Conservation (phyloP, 768 basidiomycete species). For the Mycena metata region DNA sequence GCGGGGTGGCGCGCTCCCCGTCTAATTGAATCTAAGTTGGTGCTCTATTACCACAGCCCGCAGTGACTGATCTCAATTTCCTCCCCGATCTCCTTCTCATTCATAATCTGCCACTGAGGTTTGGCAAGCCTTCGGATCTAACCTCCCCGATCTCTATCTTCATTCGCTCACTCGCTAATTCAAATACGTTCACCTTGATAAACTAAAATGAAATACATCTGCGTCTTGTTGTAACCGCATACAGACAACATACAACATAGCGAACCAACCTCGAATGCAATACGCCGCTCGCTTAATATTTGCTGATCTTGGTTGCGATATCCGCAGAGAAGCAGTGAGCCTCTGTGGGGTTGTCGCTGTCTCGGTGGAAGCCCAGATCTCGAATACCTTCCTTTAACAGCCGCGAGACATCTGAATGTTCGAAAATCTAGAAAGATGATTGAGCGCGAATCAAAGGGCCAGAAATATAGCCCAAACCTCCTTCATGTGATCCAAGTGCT, state of each 20-base stretch:
- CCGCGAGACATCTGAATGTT: slow-evolving; percentile 21
- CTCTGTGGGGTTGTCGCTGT: slow-evolving; percentile 12
- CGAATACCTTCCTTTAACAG: slow-evolving; percentile 8
- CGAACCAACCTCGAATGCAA: slow-evolving; percentile 11
- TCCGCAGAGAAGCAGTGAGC: slow-evolving; percentile 24
- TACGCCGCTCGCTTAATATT: slow-evolving; percentile 10
- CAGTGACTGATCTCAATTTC: too few species aligned
- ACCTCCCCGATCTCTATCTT: too few species aligned
- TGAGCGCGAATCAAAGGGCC: slow-evolving; percentile 8
- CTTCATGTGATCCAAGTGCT: slow-evolving; percentile 30
- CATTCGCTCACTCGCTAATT: too few species aligned
- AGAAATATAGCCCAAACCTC: slow-evolving; percentile 18
- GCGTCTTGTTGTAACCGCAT: too few species aligned
- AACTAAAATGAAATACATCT: too few species aligned
- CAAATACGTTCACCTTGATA: too few species aligned
- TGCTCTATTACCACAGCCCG: too few species aligned
- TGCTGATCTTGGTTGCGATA: slow-evolving; percentile 24
- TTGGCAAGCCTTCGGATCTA: too few species aligned
- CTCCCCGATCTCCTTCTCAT: too few species aligned
- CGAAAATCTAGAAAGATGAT: slow-evolving; percentile 23
- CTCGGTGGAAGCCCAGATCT: slow-evolving; percentile 24
- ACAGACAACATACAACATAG: slow-evolving; percentile 15
- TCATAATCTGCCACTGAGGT: too few species aligned
- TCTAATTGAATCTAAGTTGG: too few species aligned
- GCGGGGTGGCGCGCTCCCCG: too few species aligned